A percentile compares a stretch with the other conserved stretches of the same genome.
phyloP scores from a whole-genome alignment of 805 yeast genomes.

The Starmerella gropengiesseri region DNA sequence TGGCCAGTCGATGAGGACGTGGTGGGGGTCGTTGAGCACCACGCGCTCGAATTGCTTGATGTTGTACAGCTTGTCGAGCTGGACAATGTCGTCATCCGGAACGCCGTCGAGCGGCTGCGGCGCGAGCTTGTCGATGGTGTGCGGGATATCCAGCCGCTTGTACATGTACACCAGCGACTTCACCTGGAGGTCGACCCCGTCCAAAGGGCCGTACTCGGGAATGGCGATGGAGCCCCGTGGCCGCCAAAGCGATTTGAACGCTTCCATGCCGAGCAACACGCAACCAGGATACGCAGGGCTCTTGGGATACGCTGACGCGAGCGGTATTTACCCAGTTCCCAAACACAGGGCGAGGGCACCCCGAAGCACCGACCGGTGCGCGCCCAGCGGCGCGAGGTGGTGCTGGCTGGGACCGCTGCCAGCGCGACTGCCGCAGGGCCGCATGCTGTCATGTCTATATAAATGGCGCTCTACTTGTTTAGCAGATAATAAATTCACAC shows the following conservation, averaged over 20 bases:
- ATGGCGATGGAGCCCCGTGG: constrained; percentile 33
- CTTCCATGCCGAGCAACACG: constrained; percentile 25
- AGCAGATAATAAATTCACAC: too few relatives aligned
- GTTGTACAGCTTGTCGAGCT: constrained; percentile 49
- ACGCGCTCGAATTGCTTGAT: constrained; percentile 34
- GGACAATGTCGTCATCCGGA: constrained; percentile 27
- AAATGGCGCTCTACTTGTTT: too few relatives aligned
- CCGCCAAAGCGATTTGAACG: constrained; percentile 32
- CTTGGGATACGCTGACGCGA: constrained; percentile 7
- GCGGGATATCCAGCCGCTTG: constrained; percentile 31
- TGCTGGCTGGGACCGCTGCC: too few relatives aligned
- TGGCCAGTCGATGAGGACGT: constrained; percentile 54
- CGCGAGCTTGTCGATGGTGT: constrained; percentile 14
- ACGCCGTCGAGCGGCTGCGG: constrained; percentile 20
- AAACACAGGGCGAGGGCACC: not conserved
- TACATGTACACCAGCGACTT: constrained; percentile 49
- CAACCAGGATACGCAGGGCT: too few relatives aligned
- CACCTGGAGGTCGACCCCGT: constrained; percentile 51
- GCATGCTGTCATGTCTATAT: too few relatives aligned
- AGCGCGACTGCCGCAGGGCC: too few relatives aligned
- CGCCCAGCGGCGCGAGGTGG: too few relatives aligned
- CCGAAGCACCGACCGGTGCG: not conserved
- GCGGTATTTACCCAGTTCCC: not conserved
- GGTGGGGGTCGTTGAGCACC: constrained; percentile 45
- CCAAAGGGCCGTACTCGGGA: constrained; percentile 42